Evolutionary conservation across 805 yeast species (phyloP).

Genomic region (Candida silvatica): DNA sequence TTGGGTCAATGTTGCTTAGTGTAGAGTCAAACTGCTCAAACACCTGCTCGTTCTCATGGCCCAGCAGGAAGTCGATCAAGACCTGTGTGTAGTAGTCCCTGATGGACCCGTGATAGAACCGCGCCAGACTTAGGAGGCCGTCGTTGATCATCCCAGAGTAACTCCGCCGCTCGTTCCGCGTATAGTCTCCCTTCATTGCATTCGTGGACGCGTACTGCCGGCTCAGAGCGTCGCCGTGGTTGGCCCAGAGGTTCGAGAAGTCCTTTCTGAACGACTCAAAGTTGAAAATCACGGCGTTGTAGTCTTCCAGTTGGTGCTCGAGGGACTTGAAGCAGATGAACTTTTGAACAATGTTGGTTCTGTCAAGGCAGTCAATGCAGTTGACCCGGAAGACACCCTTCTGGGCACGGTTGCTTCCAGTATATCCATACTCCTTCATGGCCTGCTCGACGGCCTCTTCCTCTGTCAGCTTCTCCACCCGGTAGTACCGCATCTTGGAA

Average conservation of each 20-base stretch:
- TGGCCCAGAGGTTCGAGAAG: conserved; percentile 47
- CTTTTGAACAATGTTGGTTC: conserved; percentile 48
- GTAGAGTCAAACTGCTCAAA: conserved; percentile 34
- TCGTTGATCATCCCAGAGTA: conserved; percentile 34
- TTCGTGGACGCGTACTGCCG: conserved; percentile 53
- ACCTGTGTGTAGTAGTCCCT: conserved; percentile 37
- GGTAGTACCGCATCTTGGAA: conserved; percentile 31
- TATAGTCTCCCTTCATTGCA: conserved; percentile 43
- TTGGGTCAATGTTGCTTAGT: conserved; percentile 23
- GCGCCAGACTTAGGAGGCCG: conserved; percentile 29
- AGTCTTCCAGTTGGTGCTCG: conserved; percentile 17
- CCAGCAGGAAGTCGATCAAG: conserved; percentile 31
- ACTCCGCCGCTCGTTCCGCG: conserved; percentile 33
- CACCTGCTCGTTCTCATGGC: conserved; percentile 22
- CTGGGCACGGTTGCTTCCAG: conserved; percentile 26
- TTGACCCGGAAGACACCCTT: conserved; percentile 50
- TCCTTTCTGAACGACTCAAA: conserved; percentile 12
- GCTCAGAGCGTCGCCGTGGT: conserved; percentile 60
- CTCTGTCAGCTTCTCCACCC: conserved; percentile 22
- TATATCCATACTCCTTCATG: conserved; percentile 23
- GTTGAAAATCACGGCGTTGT: conserved; percentile 2
- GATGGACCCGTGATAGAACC: conserved; percentile 36
- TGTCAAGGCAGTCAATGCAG: conserved; percentile 57
- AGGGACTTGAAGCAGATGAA: conserved; percentile 24
- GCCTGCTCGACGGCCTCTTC: conserved; percentile 16